Evolutionary conservation across 2,329 filamentous ascomycete genomes (phyloP), one percentile per base, ranked within the genome.

Genomic region (Stylonectria norvegica): DNA sequence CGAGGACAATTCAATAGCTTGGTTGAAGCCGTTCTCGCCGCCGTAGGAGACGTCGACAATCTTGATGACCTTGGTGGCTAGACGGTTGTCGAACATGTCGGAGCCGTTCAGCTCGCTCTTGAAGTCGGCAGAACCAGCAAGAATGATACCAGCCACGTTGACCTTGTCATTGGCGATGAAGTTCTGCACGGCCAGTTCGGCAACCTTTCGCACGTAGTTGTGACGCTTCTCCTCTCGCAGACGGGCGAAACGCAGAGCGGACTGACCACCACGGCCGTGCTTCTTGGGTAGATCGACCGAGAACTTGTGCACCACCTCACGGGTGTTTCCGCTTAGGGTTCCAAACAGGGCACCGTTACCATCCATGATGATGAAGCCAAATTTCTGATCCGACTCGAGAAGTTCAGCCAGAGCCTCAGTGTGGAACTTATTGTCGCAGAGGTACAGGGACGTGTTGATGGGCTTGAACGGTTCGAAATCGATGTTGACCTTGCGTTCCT

Each of bases 391-490:
- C 14, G 91, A 96, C 72, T 98, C 93, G 53, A 98, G 84, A 60
- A 98, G 80, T 73, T 98, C 93, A 53, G 90, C 93, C 53, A 98
- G 75, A 14, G 93, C 91, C 70, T 98, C 93, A 42, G 93, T 98
- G 66, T 98, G 93, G 71, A 98, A 98, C 65, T 98, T 98, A 78
- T 98, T 98, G 81, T 98, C 93, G 73, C 93, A 98, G 47, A 98
- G 87, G 68, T 98, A 98, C 33, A 98, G 80, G 31, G 94, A 98
- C 23, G 93, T 98, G 71, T 98, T 98, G 81, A 98, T 98, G 47
- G 93, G 93, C 78, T 98, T 98, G 79, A 98, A 98, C 20, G 93
- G 93, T 72, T 98, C 93, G 67, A 98, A 98, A 66, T 98, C 94
- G 66, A 98, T 98, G 71, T 98, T 98, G 75, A 98, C 94, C 78